Base-by-base conservation (phyloP, 768 basidiomycete genomes). In the Scleroderma bovista region DNA sequence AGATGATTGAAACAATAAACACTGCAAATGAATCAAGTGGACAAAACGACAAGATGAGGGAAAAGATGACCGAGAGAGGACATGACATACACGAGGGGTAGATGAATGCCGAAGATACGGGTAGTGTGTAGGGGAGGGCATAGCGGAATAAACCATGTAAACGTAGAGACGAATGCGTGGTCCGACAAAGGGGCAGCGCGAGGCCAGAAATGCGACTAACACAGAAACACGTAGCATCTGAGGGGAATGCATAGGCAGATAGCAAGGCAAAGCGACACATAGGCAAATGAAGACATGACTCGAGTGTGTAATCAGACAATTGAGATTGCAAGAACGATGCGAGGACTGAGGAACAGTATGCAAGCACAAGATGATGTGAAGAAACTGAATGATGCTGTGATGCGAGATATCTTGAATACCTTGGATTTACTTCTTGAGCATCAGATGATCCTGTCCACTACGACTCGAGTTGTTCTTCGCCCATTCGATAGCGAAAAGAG, bases 401-500 rank as follows among this genome's bases (percentile, higher is more conserved):
- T 54, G 56, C 54, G 49, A 56, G 57, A n/a, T 43, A 29, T 29
- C 15, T 15, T 16, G 24, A 33, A 22, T 22, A n/a, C 31, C 44
- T 33, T 17, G 44, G 10, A 32, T 43, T 33, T 55, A 65, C 55
- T 65, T 67, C 57, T 65, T 67, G 59, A 55, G 59, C 61, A 67
- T 53, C 56, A 60, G 54, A 33, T 50, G 50, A 39, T 59, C 64
- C 47, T 65, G 62, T 57, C 44, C 63, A 60, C 69, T 68, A 50
- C 60, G 72, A 46, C 60, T 65, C 58, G 72, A 57, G 63, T 81
- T 75, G 36, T 65, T 69, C 57, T 73, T 79, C 39, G 86, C 85
- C 84, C 84, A 88, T 49, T 86, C 78, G 61, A 87, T 75, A 38
- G 88, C 88, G 61, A 83, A 90, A 34, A 79, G 67, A 17, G 86